A percentile compares a stretch with the other conserved stretches of the same genome.
Conservation (phyloP, 2,329 filamentous ascomycete species). For the Penicillium thymicola region DNA sequence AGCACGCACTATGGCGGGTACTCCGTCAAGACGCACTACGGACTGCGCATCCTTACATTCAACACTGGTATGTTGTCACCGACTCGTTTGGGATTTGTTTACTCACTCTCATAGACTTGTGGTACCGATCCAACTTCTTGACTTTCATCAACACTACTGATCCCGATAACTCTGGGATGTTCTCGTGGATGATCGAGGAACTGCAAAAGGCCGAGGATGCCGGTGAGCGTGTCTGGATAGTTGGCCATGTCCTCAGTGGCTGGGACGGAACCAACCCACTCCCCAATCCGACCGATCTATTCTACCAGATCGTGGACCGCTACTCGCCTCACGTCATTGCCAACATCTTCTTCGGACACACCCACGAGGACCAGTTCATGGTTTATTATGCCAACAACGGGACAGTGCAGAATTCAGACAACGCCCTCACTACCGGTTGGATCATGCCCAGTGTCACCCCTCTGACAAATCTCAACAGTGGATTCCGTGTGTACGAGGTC, state of each 20-base stretch:
- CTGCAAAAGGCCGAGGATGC: conserved; percentile 53
- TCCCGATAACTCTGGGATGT: conserved; percentile 49
- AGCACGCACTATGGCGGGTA: conserved; percentile 56
- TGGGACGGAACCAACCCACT: conserved; percentile 56
- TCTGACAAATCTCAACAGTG: conserved; percentile 54
- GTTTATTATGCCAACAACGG: conserved; percentile 55
- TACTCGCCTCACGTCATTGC: conserved; percentile 56
- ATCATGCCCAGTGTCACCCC: conserved; percentile 53
- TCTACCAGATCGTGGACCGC: conserved; percentile 55
- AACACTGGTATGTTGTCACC: conserved; percentile 50
- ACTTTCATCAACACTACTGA: conserved; percentile 54
- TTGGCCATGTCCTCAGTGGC: conserved; percentile 54
- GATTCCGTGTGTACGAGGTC: conserved; percentile 54
- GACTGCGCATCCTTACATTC: conserved; percentile 52
- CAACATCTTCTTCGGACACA: conserved; percentile 55
- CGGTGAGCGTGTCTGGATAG: conserved; percentile 53
- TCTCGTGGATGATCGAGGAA: conserved; percentile 51
- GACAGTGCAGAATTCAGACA: conserved; percentile 40
- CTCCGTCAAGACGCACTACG: conserved; percentile 52
- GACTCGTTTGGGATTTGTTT: conserved; percentile 15
- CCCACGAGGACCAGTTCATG: conserved; percentile 54
- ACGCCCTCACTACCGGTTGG: conserved; percentile 51
- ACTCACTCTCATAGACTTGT: conserved; percentile 19
- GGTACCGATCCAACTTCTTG: conserved; percentile 42
- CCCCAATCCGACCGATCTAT: conserved; percentile 53